Evolutionary conservation across 2,329 filamentous ascomycete genomes (phyloP).

Genomic region (Xylariaceae sp.): DNA sequence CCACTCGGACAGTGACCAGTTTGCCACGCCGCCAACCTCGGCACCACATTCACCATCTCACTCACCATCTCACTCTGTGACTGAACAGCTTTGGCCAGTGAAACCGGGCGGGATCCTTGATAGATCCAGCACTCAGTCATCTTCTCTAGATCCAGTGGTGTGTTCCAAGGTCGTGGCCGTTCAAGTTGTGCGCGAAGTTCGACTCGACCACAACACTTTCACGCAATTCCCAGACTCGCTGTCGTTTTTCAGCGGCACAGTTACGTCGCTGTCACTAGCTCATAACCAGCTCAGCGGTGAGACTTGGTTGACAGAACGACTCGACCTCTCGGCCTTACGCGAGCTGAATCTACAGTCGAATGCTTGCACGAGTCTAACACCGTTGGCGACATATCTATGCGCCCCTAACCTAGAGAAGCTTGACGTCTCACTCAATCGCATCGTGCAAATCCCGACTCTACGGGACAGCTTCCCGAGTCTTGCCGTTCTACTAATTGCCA

Average conservation of each 20-base stretch:
- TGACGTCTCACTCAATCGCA: slow-evolving; percentile 77
- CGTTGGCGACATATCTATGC: slow-evolving; percentile 60
- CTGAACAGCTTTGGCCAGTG: slow-evolving; percentile 48
- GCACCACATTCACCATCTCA: slow-evolving; percentile 46
- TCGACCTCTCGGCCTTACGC: slow-evolving; percentile 68
- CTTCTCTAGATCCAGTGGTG: slow-evolving; percentile 53
- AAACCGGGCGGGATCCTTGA: slow-evolving; percentile 62
- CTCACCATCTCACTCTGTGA: slow-evolving; percentile 43
- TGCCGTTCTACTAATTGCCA: slow-evolving; percentile 64
- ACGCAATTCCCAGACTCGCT: slow-evolving; percentile 64
- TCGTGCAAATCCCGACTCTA: slow-evolving; percentile 64
- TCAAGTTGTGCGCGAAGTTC: slow-evolving; percentile 52
- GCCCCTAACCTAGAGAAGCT: slow-evolving; percentile 71
- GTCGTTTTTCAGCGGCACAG: slow-evolving; percentile 62
- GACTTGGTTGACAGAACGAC: slow-evolving; percentile 57
- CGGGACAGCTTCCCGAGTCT: slow-evolving; percentile 65
- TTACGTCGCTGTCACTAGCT: slow-evolving; percentile 68
- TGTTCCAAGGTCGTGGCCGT: slow-evolving; percentile 50
- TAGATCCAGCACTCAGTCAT: slow-evolving; percentile 60
- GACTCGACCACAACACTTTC: slow-evolving; percentile 74
- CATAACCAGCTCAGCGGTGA: slow-evolving; percentile 66
- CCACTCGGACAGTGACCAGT: slow-evolving; percentile 50
- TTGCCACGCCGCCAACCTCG: slow-evolving; percentile 54
- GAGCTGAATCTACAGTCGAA: slow-evolving; percentile 74
- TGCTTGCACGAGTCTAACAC: slow-evolving; percentile 63